Evolutionary conservation across 176 grass and related monocot genomes (phyloP).

Genomic region (Rhipidocladum racemiflorum): DNA sequence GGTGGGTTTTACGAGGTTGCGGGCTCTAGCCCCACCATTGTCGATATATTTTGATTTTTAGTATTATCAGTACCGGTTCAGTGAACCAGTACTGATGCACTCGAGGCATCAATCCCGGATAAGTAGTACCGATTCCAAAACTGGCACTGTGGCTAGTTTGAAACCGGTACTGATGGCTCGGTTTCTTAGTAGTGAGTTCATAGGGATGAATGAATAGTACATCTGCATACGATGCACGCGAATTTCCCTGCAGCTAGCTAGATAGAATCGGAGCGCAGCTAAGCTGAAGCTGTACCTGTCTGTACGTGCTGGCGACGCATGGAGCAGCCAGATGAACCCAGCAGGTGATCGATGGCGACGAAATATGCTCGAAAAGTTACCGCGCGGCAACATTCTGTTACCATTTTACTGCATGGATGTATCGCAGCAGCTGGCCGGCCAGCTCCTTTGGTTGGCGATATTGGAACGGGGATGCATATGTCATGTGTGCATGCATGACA

Average conservation of each 20-base stretch:
- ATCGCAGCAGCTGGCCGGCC: neutral
- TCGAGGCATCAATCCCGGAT: too few relatives aligned
- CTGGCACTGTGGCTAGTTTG: too few relatives aligned
- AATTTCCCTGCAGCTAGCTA: neutral
- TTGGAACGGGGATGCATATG: neutral
- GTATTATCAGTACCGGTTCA: too few relatives aligned
- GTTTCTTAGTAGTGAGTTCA: too few relatives aligned
- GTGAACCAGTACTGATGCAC: too few relatives aligned
- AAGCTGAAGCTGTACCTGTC: neutral
- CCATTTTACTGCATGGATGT: neutral
- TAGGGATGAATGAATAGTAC: neutral
- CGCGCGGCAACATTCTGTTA: neutral
- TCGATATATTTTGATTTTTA: too few relatives aligned
- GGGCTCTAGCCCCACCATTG: too few relatives aligned
- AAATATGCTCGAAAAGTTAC: slow-evolving; percentile 12
- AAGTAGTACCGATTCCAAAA: too few relatives aligned
- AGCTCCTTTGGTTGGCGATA: neutral
- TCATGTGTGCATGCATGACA: neutral
- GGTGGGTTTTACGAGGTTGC: too few relatives aligned
- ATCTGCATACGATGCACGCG: neutral
- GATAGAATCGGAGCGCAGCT: slow-evolving; percentile 30
- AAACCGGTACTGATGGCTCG: too few relatives aligned
- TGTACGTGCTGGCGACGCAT: neutral
- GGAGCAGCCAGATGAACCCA: neutral
- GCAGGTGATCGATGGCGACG: neutral